Base-by-base conservation (phyloP, 2,329 filamentous ascomycete species). In the Myriosclerotinia curreyana region DNA sequence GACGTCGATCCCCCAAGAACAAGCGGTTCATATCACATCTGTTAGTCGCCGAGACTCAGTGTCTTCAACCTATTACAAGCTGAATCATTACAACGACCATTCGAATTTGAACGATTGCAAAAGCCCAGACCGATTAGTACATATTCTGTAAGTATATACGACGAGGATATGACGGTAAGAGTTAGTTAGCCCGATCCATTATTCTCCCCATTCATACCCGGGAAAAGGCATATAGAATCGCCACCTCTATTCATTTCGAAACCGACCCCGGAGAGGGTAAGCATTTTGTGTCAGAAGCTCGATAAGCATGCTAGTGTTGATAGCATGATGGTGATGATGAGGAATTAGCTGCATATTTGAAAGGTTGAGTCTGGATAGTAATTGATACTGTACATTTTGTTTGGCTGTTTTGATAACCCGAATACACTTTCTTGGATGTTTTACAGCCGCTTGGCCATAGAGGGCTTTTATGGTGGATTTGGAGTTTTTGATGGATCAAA, bases 71-170 rank as follows among this genome's bases (percentile, higher is more conserved):
- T 59, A 64, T 20, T 59, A 46, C 14, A 46, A 25, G 53, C 28
- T 12, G 46, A 50, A 15, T 59, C 28, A 5, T 28, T 50, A 2
- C 34, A 59, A 6, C 40, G 50, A 34, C 31, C 42, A 25, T 48
- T 48, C 15, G 31, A 20, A 25, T 20, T 38, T n/a, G 44, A 59
- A 36, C 42, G 15, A 51, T 42, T 53, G 25, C 40, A 17, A 34
- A 34, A 36, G 3, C 46, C 28, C 28, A 59, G 53, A 34, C 62
- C 69, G 3, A 67, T 65, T n/a, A 69, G 64, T 59, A 40, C 66
- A 14, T 73, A 68, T 62, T 67, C 66, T 1, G 62, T 58, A 20
- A 68, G 63, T 34, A 58, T 60, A 22, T 66, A 66, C 22, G 65
- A 68, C 1, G 66, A 66, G 31, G 61, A 64, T 34, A 22, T 51